These are phyloP conservation scores for Cercospora sp. DNA, from an alignment of 2,329 filamentous ascomycete genomes.

Conservation along the genomic window DNA sequence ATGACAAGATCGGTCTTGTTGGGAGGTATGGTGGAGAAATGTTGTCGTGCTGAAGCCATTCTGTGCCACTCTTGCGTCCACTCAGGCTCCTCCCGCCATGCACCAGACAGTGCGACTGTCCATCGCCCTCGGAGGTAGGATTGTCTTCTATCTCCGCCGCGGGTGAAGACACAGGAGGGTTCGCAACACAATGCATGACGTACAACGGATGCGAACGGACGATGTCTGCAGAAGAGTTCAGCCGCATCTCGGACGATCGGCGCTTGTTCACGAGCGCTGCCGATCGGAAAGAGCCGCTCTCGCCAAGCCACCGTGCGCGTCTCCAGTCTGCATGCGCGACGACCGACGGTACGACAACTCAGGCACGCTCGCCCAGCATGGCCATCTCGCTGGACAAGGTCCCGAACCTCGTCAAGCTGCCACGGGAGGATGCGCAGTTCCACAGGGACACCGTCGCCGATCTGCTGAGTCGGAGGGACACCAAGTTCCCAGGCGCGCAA, in stretches of 20 bases:
- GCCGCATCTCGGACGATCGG: background rate
- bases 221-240: background rate
- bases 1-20: background rate
- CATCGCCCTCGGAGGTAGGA: background rate
- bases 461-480: conserved; percentile 69
- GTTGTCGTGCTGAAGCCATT: background rate
- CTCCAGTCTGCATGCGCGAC: background rate
- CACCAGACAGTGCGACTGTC: too few relatives aligned
- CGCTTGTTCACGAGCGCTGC: background rate
- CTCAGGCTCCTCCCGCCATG: too few relatives aligned
- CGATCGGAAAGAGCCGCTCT: background rate
- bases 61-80: background rate
- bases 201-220: background rate
- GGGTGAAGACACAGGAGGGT: background rate
- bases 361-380: conserved; percentile 10
- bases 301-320: background rate
- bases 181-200: background rate
- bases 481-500: conserved; percentile 83
- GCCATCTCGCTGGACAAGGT: conserved; percentile 21
- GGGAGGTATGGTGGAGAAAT: background rate
- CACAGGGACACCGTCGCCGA: conserved; percentile 39
- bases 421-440: conserved; percentile 31
- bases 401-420: conserved; percentile 23
- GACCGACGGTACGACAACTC: background rate
- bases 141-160: background rate